These are phyloP conservation scores for Starmerella cellae DNA, from an alignment of 805 yeast genomes.

Conservation along the genomic window DNA sequence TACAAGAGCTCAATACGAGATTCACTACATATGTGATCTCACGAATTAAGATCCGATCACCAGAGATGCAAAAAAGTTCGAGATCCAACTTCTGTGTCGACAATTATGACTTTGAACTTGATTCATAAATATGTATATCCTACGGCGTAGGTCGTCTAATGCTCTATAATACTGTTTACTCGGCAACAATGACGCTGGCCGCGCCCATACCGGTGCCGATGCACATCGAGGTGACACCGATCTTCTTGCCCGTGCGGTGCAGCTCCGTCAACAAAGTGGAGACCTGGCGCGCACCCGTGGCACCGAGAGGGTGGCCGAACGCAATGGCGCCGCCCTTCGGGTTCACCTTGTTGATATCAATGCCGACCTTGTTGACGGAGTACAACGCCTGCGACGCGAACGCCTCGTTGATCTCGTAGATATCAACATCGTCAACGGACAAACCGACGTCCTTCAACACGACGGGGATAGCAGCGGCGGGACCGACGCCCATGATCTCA, in stretches of 20 bases:
- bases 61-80: too few relatives aligned
- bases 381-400: conserved; percentile 89
- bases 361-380: conserved; percentile 50
- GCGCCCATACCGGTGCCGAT: conserved; percentile 99
- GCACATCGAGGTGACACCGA: conserved; percentile 93
- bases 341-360: conserved; percentile 51
- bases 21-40: too few relatives aligned
- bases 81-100: too few relatives aligned
- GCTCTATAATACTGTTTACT: too few relatives aligned
- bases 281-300: conserved; percentile 84
- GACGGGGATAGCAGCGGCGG: conserved; percentile 87
- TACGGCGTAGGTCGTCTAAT: too few relatives aligned
- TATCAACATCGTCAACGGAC: conserved; percentile 48
- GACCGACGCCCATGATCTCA: conserved; percentile 95
- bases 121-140: too few relatives aligned
- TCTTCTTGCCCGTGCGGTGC: conserved; percentile 48
- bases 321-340: conserved; percentile 97
- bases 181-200: conserved; percentile 73
- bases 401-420: conserved; percentile 90
- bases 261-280: conserved; percentile 79
- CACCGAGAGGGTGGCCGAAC: conserved; percentile 85
- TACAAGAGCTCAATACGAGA: too few relatives aligned
- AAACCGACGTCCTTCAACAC: conserved; percentile 53
- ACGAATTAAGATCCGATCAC: too few relatives aligned
- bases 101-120: too few relatives aligned